These are phyloP conservation scores for Boletus pseudopeckii DNA, from an alignment of 768 basidiomycete species.

Conservation along the genomic window DNA sequence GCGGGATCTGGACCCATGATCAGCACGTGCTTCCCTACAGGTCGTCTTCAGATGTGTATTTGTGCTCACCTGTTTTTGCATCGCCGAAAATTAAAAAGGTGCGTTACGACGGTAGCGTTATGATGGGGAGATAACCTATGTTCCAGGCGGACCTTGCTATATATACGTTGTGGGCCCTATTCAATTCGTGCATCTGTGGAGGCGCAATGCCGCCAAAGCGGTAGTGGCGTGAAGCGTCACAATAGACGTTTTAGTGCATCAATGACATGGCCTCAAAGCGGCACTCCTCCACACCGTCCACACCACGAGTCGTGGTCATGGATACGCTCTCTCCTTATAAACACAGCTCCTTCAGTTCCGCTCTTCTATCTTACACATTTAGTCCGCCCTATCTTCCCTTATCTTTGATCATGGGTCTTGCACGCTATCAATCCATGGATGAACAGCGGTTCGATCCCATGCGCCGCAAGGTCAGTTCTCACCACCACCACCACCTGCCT, in stretches of 20 bases:
- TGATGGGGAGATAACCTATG: constrained; percentile 11
- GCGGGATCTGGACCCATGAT: constrained; percentile 20
- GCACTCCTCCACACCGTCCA: constrained; percentile 19
- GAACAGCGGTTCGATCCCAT: constrained; percentile 33
- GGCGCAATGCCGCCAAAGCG: constrained; percentile 19
- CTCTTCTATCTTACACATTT: constrained; percentile 23
- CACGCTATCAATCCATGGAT: constrained; percentile 31
- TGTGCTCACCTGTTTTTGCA: constrained; percentile 19
- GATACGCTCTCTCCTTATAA: constrained; percentile 22
- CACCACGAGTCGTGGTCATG: constrained; percentile 25
- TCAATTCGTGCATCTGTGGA: constrained; percentile 5
- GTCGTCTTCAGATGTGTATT: constrained; percentile 7
- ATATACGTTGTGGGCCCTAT: constrained; percentile 12
- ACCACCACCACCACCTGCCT: constrained; percentile 16
- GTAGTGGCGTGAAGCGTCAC: constrained; percentile 12
- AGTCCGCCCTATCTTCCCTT: constrained; percentile 28
- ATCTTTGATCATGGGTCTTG: constrained; percentile 25
- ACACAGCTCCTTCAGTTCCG: constrained; percentile 26
- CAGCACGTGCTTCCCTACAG: constrained; percentile 25
- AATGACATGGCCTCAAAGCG: constrained; percentile 24
- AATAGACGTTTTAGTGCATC: constrained; percentile 18
- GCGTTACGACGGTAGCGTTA: constrained; percentile 18
- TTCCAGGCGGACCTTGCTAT: constrained; percentile 8
- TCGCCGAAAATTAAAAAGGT: constrained; percentile 24
- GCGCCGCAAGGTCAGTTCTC: constrained; percentile 26